Percentiles rank a stretch among this genome's conserved stretches.
Conservation (phyloP, 2,329 filamentous ascomycete genomes). For the Cladophialophora yegresii region DNA sequence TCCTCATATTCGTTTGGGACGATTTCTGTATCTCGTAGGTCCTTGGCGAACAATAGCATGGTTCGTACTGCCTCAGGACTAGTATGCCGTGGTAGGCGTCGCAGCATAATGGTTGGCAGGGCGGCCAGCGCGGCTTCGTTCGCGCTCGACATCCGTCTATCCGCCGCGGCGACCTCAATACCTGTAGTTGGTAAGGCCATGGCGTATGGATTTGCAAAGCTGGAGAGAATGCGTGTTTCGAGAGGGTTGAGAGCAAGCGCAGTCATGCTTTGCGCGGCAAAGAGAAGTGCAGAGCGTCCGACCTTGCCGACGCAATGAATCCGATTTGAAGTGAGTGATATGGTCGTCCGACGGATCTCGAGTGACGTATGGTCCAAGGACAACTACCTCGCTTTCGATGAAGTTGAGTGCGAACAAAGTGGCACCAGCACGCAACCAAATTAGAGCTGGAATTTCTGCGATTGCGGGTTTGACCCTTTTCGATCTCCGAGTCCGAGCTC, state of each 20-base stretch:
- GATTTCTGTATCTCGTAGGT: constrained; percentile 62
- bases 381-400: not conserved
- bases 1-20: constrained; percentile 57
- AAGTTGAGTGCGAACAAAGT: not conserved
- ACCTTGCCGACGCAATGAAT: constrained; percentile 11
- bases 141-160: constrained; percentile 36
- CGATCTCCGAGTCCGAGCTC: constrained; percentile 5
- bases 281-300: not conserved
- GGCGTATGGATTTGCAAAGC: constrained; percentile 22
- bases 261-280: constrained; percentile 24
- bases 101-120: constrained; percentile 55
- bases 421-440: not conserved
- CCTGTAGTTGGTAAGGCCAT: constrained; percentile 16
- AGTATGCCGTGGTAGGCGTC: constrained; percentile 61
- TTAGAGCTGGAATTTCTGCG: not conserved
- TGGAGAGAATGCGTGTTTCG: constrained; percentile 25
- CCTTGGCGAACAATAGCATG: constrained; percentile 67
- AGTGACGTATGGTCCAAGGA: constrained; percentile 5
- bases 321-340: constrained; percentile 1
- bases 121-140: constrained; percentile 30
- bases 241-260: constrained; percentile 25
- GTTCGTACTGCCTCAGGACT: constrained; percentile 61
- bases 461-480: constrained; percentile 8
- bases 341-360: not conserved
- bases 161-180: constrained; percentile 28